Percentiles rank a stretch among this genome's conserved stretches.
These are phyloP conservation scores for Cercophora sp. DNA, from an alignment of 495 filamentous ascomycete genomes.

Conservation along the genomic window DNA sequence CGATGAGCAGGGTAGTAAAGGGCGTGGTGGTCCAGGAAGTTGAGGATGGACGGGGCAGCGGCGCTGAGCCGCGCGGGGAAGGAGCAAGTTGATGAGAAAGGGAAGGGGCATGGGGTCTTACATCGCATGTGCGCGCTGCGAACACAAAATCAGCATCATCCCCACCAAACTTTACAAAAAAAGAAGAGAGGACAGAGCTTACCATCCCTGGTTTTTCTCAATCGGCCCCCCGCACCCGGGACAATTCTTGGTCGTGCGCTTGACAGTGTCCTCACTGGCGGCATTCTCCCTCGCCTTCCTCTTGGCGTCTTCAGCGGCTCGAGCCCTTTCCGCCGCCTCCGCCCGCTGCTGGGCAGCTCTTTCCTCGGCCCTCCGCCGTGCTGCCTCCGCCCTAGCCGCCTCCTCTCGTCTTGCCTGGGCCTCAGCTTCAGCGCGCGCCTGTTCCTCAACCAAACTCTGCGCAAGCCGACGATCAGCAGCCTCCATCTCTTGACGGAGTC, in stretches of 20 bases:
- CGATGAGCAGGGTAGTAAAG: neutral
- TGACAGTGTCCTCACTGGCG: neutral
- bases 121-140: neutral
- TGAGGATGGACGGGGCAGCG: neutral
- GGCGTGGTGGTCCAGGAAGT: neutral
- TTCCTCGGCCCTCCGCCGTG: too few species aligned
- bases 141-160: neutral
- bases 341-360: too few species aligned
- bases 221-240: conserved; percentile 1
- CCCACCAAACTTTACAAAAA: too few species aligned
- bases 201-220: conserved; percentile 3
- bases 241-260: conserved; percentile 1
- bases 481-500: too few species aligned
- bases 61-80: neutral
- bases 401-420: too few species aligned
- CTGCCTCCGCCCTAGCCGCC: too few species aligned
- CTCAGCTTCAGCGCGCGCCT: too few species aligned
- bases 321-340: neutral
- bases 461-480: too few species aligned
- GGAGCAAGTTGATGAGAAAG: neutral
- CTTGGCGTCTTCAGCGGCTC: neutral
- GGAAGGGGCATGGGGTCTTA: neutral
- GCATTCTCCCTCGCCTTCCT: neutral
- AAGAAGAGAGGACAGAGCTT: neutral
- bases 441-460: too few species aligned